These are phyloP conservation scores for Adansonia digitata DNA, from an alignment of 345 rosid genomes.

Conservation along the genomic window DNA sequence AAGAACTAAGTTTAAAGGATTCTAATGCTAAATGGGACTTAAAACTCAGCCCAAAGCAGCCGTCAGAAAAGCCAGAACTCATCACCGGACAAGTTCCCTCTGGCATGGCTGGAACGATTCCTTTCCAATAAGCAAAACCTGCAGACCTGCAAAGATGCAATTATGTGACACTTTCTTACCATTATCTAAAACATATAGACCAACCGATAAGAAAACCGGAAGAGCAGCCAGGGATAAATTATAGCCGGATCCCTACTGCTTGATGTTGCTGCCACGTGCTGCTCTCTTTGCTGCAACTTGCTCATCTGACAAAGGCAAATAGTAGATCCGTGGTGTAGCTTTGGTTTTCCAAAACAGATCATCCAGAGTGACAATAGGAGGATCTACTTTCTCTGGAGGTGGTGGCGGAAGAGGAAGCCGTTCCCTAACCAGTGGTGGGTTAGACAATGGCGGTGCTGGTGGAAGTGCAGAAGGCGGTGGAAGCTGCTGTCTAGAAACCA, in stretches of 20 bases:
- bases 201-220: constrained; percentile 14
- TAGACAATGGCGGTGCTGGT: constrained; percentile 54
- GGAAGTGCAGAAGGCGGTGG: constrained; percentile 53
- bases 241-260: constrained; percentile 39
- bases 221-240: constrained; percentile 21
- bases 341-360: constrained; percentile 92
- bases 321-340: constrained; percentile 88
- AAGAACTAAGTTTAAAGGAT: constrained; percentile 22
- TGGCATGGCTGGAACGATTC: constrained; percentile 20
- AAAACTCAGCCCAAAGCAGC: constrained; percentile 25
- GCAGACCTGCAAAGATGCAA: constrained; percentile 44
- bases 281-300: constrained; percentile 75
- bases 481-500: constrained; percentile 52
- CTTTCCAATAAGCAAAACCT: constrained; percentile 32
- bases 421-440: constrained; percentile 47
- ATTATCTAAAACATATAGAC: constrained; percentile 22
- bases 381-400: constrained; percentile 66
- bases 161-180: constrained; percentile 34
- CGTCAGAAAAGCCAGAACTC: constrained; percentile 20
- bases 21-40: constrained; percentile 25
- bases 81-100: constrained; percentile 20
- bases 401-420: constrained; percentile 57
- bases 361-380: constrained; percentile 89
- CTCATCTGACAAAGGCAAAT: constrained; percentile 84
- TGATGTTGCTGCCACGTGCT: constrained; percentile 30